Conservation (phyloP, 495 filamentous ascomycete species). For the Podospora pseudoanserina region DNA sequence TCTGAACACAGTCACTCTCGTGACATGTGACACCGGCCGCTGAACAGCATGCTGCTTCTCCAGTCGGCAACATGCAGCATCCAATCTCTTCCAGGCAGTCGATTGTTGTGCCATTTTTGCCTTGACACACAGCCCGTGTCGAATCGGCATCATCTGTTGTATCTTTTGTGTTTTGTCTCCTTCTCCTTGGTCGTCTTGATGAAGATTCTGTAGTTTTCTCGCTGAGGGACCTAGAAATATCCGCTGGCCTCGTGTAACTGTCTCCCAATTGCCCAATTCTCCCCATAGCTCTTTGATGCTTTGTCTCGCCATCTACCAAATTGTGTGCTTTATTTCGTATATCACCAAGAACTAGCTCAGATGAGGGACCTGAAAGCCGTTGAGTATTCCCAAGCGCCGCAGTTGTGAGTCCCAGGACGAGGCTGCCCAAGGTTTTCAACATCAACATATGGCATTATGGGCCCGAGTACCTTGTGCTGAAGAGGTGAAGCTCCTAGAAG, state of each 20-base stretch:
- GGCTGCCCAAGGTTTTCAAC: conserved; percentile 2
- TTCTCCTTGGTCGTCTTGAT: not conserved
- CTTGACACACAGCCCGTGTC: not conserved
- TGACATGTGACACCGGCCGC: not conserved
- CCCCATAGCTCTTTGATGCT: not conserved
- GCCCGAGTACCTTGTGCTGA: not conserved
- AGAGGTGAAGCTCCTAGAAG: not conserved
- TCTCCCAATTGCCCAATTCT: not conserved
- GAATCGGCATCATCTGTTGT: not conserved
- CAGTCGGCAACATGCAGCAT: conserved; percentile 3
- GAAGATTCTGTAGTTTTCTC: not conserved
- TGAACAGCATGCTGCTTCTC: conserved; percentile 4
- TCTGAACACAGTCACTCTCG: not conserved
- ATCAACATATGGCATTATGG: conserved; percentile 10
- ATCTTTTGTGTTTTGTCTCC: not conserved
- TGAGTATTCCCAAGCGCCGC: not conserved
- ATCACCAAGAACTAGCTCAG: not conserved
- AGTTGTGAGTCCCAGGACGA: conserved; percentile 2
- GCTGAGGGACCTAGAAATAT: not conserved
- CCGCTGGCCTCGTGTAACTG: not conserved
- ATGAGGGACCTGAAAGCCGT: not conserved
- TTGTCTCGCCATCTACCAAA: not conserved
- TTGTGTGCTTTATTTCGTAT: not conserved
- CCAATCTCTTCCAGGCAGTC: not conserved
- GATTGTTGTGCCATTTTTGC: not conserved